These are phyloP conservation scores for Aspergillus fumigatus DNA, from an alignment of 2,329 filamentous ascomycete genomes.

Conservation along the genomic window DNA sequence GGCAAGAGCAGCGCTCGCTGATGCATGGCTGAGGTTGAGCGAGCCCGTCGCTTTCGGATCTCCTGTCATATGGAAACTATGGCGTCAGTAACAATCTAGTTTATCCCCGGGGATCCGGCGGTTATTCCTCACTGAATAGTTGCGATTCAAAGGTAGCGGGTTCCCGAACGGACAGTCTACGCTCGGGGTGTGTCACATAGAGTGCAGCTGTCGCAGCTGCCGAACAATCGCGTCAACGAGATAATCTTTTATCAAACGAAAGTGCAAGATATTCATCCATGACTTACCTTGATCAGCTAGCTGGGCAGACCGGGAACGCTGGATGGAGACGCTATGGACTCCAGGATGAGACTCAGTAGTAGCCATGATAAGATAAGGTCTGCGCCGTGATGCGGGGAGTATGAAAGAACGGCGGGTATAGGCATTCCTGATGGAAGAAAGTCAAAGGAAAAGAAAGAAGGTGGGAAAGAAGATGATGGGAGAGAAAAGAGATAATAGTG, in stretches of 20 bases:
- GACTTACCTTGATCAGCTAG: constrained; percentile 33
- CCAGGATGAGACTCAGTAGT: constrained; percentile 25
- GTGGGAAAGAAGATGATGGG: constrained; percentile 6
- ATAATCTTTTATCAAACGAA: not conserved
- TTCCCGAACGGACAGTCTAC: constrained; percentile 25
- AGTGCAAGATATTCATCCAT: constrained; percentile 4
- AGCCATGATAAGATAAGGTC: constrained; percentile 23
- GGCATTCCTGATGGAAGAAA: constrained; percentile 16
- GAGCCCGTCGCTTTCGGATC: constrained; percentile 43
- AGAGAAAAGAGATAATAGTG: not conserved
- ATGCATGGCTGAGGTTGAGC: constrained; percentile 52
- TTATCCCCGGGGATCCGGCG: not conserved
- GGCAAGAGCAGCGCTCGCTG: constrained; percentile 71
- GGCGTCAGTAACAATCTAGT: not conserved
- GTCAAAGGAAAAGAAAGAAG: constrained; percentile 8
- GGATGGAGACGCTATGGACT: constrained; percentile 8
- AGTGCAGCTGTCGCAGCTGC: constrained; percentile 59
- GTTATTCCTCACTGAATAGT: constrained; percentile 19
- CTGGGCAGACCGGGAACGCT: constrained; percentile 23
- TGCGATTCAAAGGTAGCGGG: constrained; percentile 15
- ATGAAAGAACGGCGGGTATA: constrained; percentile 7
- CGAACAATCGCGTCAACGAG: constrained; percentile 5
- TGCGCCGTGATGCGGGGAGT: constrained; percentile 6
- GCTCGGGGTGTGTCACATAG: constrained; percentile 47
- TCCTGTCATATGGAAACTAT: constrained; percentile 3